These are phyloP conservation scores for Suillus tomentosus DNA, from an alignment of 768 basidiomycete species.

Conservation along the genomic window DNA sequence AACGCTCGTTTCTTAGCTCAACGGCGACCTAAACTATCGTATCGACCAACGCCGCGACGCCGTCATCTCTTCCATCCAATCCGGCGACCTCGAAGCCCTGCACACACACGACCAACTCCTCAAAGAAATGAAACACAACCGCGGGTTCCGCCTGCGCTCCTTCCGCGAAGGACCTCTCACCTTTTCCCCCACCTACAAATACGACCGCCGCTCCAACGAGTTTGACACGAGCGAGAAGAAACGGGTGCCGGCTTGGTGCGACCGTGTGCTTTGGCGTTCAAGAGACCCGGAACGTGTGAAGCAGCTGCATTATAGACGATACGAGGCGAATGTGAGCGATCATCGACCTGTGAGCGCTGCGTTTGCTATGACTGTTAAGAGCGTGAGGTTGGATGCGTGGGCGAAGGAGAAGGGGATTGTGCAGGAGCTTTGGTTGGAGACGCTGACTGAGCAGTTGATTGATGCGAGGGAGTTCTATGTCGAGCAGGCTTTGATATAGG, in stretches of 20 bases:
- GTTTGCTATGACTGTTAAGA: slow-evolving; percentile 75
- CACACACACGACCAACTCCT: slow-evolving; percentile 82
- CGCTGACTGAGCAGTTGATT: slow-evolving; percentile 33
- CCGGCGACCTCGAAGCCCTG: slow-evolving; percentile 64
- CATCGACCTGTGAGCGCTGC: slow-evolving; percentile 87
- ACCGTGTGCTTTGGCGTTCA: slow-evolving; percentile 83
- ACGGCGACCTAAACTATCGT: slow-evolving; percentile 96
- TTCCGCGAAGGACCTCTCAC: slow-evolving; percentile 83
- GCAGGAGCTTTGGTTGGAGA: slow-evolving; percentile 51
- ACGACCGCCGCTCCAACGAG: slow-evolving; percentile 73
- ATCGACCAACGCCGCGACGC: slow-evolving; percentile 90
- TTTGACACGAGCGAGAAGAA: slow-evolving; percentile 91
- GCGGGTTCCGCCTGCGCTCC: slow-evolving; percentile 79
- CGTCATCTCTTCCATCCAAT: slow-evolving; percentile 70
- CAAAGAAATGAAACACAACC: slow-evolving; percentile 87
- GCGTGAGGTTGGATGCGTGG: slow-evolving; percentile 59
- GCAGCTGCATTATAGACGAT: slow-evolving; percentile 73
- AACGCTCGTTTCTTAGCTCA: slow-evolving; percentile 50
- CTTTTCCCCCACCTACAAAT: slow-evolving; percentile 94
- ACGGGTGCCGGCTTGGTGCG: slow-evolving; percentile 95
- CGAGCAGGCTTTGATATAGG: slow-evolving; percentile 32
- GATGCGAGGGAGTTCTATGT: slow-evolving; percentile 37
- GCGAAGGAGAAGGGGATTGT: slow-evolving; percentile 57
- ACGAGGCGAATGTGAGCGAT: slow-evolving; percentile 87
- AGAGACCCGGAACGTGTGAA: slow-evolving; percentile 57